phyloP scores from a whole-genome alignment of 768 basidiomycete species.

The Termitomyces titanicus region DNA sequence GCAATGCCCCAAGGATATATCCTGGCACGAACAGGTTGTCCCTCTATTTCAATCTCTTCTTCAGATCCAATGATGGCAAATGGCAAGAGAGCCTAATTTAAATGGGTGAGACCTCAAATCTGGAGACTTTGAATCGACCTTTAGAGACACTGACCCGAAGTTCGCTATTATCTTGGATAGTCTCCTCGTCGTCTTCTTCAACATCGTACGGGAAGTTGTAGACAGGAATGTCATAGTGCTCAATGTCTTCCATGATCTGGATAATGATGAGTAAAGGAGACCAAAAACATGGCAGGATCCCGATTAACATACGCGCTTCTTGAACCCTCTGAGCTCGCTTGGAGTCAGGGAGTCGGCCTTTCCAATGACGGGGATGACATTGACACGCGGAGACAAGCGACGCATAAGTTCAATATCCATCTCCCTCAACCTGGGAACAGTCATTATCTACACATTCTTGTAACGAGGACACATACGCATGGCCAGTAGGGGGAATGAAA shows the following conservation, averaged over 20 bases:
- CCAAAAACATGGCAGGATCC: neutral
- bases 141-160: conserved; percentile 60
- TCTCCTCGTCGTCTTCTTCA: conserved; percentile 99
- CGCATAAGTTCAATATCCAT: conserved; percentile 99
- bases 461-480: conserved; percentile 60
- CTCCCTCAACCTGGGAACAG: conserved; percentile 69
- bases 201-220: conserved; percentile 99
- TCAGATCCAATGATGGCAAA: conserved; percentile 98
- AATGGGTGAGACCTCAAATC: neutral
- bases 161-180: conserved; percentile 95
- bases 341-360: conserved; percentile 96
- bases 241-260: conserved; percentile 99
- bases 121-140: neutral
- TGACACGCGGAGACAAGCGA: conserved; percentile 94
- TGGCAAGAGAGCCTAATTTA: conserved; percentile 78
- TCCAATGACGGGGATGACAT: conserved; percentile 97
- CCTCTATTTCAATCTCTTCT: conserved; percentile 93
- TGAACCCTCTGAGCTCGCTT: conserved; percentile 90
- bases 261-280: conserved; percentile 1
- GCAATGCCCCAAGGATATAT: conserved; percentile 99
- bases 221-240: conserved; percentile 95
- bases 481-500: conserved; percentile 98
- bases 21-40: conserved; percentile 86
- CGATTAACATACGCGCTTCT: conserved; percentile 67
- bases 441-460: neutral